phyloP scores from a whole-genome alignment of 2,329 filamentous ascomycete species.

The Fusarium sp. region DNA sequence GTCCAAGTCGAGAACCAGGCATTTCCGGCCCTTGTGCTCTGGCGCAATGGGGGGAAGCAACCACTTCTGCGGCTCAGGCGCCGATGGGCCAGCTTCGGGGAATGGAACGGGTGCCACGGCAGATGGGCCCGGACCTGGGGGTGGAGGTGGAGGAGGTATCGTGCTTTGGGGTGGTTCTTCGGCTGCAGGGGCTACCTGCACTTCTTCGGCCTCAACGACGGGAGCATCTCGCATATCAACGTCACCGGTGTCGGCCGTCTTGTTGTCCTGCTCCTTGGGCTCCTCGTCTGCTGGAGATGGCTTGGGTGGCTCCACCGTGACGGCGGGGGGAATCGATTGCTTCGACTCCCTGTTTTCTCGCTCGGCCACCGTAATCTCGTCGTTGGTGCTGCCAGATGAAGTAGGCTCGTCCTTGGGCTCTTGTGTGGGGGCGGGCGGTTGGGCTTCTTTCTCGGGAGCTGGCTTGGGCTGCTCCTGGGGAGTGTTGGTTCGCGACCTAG shows the following conservation, averaged over 20 bases:
- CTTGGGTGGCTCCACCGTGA: constrained; percentile 57
- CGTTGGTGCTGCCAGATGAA: constrained; percentile 59
- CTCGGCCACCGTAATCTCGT: constrained; percentile 56
- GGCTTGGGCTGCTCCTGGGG: constrained; percentile 60
- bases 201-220: constrained; percentile 61
- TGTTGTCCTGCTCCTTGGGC: constrained; percentile 47
- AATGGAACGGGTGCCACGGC: constrained; percentile 53
- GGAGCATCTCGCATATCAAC: constrained; percentile 74
- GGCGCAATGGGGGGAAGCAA: constrained; percentile 85
- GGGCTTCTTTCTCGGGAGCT: constrained; percentile 62
- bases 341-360: constrained; percentile 59
- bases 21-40: constrained; percentile 88
- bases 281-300: constrained; percentile 38
- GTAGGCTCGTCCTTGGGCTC: constrained; percentile 57
- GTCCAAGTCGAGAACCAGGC: constrained; percentile 92
- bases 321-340: constrained; percentile 52
- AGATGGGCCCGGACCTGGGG: constrained; percentile 57
- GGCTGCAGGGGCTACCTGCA: constrained; percentile 49
- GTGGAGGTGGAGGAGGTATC: constrained; percentile 60
- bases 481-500: constrained; percentile 64
- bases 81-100: constrained; percentile 55
- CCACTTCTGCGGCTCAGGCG: constrained; percentile 65
- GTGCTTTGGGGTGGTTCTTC: constrained; percentile 47
- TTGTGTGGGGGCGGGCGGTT: constrained; percentile 47
- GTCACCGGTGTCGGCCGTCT: constrained; percentile 66